Evolutionary conservation across 1,284 basidiomycete species (phyloP).

Genomic region (Tilletia setariae): DNA sequence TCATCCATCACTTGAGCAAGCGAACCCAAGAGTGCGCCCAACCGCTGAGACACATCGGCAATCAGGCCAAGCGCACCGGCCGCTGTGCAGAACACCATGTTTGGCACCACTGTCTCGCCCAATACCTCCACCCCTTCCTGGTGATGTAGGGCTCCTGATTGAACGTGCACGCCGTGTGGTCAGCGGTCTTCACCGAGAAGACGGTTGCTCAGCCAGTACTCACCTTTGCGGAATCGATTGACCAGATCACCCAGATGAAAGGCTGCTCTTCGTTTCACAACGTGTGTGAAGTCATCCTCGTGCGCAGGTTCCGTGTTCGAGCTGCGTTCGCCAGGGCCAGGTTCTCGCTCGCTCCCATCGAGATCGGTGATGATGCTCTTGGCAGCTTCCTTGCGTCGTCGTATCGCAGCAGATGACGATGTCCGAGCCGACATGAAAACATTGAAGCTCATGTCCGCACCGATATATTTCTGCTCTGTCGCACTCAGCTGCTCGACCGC

Average conservation of each 20-base stretch:
- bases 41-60: neutral
- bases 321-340: conserved; percentile 15
- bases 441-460: conserved; percentile 50
- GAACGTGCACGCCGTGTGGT: conserved; percentile 17
- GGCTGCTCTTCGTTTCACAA: conserved; percentile 41
- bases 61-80: neutral
- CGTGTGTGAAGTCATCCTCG: conserved; percentile 26
- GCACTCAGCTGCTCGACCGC: conserved; percentile 37
- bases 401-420: conserved; percentile 25
- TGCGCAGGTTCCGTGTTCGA: conserved; percentile 18
- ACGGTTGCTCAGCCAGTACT: too few species aligned
- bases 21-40: neutral
- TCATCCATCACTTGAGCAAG: neutral
- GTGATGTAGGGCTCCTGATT: conserved; percentile 19
- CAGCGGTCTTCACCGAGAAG: too few species aligned
- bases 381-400: conserved; percentile 25
- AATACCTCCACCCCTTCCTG: neutral
- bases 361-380: neutral
- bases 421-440: conserved; percentile 44
- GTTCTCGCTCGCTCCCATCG: neutral
- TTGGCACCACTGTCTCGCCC: neutral
- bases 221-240: conserved; percentile 36
- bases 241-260: conserved; percentile 52
- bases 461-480: conserved; percentile 41
- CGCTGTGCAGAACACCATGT: neutral